Conservation (phyloP, 2,329 filamentous ascomycete species). For the Aspergillus pseudotamarii region DNA sequence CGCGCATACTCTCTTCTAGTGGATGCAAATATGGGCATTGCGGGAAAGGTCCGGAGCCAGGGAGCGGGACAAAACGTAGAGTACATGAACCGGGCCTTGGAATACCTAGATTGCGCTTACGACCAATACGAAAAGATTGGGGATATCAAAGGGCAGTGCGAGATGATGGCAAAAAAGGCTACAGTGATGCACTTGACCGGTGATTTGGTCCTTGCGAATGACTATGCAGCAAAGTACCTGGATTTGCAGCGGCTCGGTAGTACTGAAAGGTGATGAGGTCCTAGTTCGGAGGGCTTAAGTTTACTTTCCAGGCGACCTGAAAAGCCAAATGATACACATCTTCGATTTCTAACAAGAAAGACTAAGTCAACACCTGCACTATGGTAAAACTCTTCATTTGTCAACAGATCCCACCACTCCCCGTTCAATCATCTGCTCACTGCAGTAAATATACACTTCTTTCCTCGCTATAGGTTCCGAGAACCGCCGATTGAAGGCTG, state of each 20-base stretch:
- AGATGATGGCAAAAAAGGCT: constrained; percentile 81
- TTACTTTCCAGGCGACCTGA: not conserved
- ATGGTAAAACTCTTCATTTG: constrained; percentile 23
- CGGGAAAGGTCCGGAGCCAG: constrained; percentile 51
- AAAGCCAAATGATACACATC: constrained; percentile 1
- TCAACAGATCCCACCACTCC: constrained; percentile 16
- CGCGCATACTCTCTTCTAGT: constrained; percentile 70
- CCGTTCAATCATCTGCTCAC: constrained; percentile 16
- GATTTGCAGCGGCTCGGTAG: constrained; percentile 53
- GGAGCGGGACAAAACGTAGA: constrained; percentile 43
- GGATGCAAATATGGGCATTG: constrained; percentile 78
- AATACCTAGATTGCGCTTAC: constrained; percentile 65
- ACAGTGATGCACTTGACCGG: constrained; percentile 72
- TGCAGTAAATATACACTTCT: constrained; percentile 38
- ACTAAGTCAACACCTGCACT: constrained; percentile 20
- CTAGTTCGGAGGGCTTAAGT: not conserved
- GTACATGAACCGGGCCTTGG: constrained; percentile 60
- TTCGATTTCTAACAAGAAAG: constrained; percentile 12
- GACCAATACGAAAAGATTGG: constrained; percentile 67
- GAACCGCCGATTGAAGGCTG: constrained; percentile 4
- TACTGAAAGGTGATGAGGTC: not conserved
- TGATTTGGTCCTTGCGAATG: constrained; percentile 65
- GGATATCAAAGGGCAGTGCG: constrained; percentile 71
- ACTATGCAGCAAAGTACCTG: constrained; percentile 67
- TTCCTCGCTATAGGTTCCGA: not conserved